Conservation (phyloP, 2,329 filamentous ascomycete genomes). For the Aspergillus awamori region DNA sequence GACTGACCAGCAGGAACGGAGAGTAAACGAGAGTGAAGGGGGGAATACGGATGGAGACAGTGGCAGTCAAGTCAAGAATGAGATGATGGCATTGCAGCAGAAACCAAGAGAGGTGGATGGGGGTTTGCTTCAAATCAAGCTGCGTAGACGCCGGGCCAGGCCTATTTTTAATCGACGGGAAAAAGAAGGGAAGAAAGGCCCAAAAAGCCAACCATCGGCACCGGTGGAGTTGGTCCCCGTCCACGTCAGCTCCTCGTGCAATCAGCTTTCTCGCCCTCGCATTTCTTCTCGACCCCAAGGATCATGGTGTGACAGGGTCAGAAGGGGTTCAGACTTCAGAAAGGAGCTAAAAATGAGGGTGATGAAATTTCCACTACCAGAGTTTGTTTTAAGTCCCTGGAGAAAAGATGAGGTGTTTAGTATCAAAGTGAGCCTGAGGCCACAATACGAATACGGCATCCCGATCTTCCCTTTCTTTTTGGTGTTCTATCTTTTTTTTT, state of each 20-base stretch:
- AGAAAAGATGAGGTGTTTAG: too few species aligned
- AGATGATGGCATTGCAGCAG: not conserved
- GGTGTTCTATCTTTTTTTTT: too few species aligned
- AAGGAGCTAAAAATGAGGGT: too few species aligned
- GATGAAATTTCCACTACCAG: not conserved
- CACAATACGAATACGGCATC: too few species aligned
- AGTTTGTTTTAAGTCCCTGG: not conserved
- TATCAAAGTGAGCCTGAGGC: too few species aligned
- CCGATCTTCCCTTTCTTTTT: too few species aligned
- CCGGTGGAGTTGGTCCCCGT: not conserved
- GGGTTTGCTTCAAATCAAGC: not conserved
- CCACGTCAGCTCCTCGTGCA: slow-evolving; percentile 9
- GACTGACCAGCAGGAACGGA: slow-evolving; percentile 1
- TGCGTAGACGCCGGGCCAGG: not conserved
- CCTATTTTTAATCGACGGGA: not conserved
- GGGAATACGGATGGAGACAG: too few species aligned
- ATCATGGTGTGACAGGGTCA: slow-evolving; percentile 2
- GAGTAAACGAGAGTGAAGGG: not conserved
- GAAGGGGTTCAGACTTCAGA: not conserved
- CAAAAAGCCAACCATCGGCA: not conserved
- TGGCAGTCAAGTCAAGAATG: not conserved
- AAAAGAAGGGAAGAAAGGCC: not conserved
- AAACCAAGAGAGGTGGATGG: not conserved
- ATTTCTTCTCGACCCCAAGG: not conserved
- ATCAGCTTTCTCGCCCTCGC: not conserved